Percentiles rank a stretch among this genome's conserved stretches.
These are phyloP conservation scores for Alternaria sp. DNA, from an alignment of 2,329 filamentous ascomycete genomes.

Conservation along the genomic window DNA sequence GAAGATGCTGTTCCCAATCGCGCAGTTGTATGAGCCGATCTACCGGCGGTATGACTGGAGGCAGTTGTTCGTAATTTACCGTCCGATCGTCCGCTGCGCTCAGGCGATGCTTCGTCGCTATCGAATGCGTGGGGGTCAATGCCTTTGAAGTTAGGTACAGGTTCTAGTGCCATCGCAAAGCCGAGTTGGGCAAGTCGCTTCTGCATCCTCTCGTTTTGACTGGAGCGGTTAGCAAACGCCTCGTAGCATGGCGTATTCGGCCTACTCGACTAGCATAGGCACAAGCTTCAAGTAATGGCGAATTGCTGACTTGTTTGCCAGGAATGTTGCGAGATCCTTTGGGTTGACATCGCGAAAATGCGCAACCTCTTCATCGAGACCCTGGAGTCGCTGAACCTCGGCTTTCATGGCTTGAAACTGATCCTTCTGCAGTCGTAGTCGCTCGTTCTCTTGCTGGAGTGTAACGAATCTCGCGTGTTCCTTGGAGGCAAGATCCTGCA, in stretches of 20 bases:
- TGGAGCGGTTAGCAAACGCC: slow-evolving; percentile 21
- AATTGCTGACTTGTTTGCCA: slow-evolving; percentile 32
- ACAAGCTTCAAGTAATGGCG: slow-evolving; percentile 37
- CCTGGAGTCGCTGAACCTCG: slow-evolving; percentile 26
- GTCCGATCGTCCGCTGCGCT: background rate
- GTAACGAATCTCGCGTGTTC: slow-evolving; percentile 40
- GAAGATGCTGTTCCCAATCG: slow-evolving; percentile 9
- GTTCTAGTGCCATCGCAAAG: slow-evolving; percentile 36
- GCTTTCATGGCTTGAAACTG: slow-evolving; percentile 15
- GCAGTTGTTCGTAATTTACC: slow-evolving; percentile 17
- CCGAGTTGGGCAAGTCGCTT: slow-evolving; percentile 35
- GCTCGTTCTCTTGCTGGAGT: slow-evolving; percentile 31
- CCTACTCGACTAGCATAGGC: slow-evolving; percentile 37
- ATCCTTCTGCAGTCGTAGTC: slow-evolving; percentile 16
- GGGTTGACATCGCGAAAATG: slow-evolving; percentile 26
- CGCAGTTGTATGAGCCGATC: slow-evolving; percentile 25
- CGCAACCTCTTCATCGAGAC: slow-evolving; percentile 25
- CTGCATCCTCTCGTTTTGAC: slow-evolving; percentile 41
- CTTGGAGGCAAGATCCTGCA: slow-evolving; percentile 44
- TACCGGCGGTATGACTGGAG: slow-evolving; percentile 34
- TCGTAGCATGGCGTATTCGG: background rate
- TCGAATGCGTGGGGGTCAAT: slow-evolving; percentile 15
- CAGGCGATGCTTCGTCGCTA: slow-evolving; percentile 12
- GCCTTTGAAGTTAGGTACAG: slow-evolving; percentile 28
- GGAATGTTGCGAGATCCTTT: slow-evolving; percentile 27